These are phyloP conservation scores for Avicennia marina DNA, from an alignment of 257 asterid genomes.

Conservation along the genomic window DNA sequence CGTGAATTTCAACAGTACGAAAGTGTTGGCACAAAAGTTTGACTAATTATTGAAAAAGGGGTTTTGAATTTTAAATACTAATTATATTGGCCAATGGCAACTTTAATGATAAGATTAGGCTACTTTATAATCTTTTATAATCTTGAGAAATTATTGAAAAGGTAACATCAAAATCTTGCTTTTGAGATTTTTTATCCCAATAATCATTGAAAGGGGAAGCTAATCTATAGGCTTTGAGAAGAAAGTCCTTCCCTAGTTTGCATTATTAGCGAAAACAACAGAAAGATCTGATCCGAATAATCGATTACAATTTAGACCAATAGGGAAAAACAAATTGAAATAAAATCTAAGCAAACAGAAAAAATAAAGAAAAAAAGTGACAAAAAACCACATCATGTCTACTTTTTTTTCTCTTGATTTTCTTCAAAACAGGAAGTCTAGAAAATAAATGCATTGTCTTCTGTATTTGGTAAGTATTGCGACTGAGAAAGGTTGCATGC, in stretches of 20 bases:
- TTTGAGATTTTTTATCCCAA: slow-evolving; percentile 5
- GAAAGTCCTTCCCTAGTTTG: background rate
- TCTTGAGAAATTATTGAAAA: background rate
- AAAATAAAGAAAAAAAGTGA: background rate
- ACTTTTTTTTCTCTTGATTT: too few relatives aligned
- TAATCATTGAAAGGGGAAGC: slow-evolving; percentile 19
- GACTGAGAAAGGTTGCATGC: too few relatives aligned
- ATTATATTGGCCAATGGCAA: too few relatives aligned
- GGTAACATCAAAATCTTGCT: slow-evolving; percentile 13
- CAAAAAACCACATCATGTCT: background rate
- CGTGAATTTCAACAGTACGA: slow-evolving; percentile 27
- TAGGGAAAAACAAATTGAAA: too few relatives aligned
- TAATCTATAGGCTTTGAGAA: too few relatives aligned
- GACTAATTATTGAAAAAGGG: too few relatives aligned
- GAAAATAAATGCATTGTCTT: too few relatives aligned
- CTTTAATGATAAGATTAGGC: too few relatives aligned
- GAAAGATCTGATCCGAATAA: too few relatives aligned
- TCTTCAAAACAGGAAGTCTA: background rate
- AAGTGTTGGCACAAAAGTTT: slow-evolving; percentile 25
- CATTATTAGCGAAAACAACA: background rate
- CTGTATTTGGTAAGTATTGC: too few relatives aligned
- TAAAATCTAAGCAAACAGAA: background rate
- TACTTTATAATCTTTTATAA: background rate
- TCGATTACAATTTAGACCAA: background rate
- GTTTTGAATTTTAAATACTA: slow-evolving; percentile 17